Evolutionary conservation across 2,329 filamentous ascomycete species (phyloP), one percentile per base, ranked within the genome.

Genomic region (Fusarium subglutinans): DNA sequence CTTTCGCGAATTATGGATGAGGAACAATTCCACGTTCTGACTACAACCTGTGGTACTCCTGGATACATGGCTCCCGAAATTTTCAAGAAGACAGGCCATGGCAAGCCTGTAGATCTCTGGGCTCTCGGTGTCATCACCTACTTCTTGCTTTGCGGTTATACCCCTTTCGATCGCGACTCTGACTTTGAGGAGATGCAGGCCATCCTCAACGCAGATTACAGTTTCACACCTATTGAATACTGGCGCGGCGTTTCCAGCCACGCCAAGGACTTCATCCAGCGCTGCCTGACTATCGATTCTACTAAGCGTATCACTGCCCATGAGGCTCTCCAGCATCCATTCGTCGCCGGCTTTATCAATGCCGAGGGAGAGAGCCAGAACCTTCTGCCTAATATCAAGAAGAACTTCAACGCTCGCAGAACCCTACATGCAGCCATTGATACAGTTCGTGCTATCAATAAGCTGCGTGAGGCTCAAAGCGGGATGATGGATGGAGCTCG

Each of bases 161-260:
- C 96, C 2, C 96, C 96, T 18, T 99, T 99, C 82, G 96, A 99
- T 84, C 93, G 96, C 63, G 96, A 98, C 83, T 96, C 92, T 78
- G 98, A 99, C 84, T 92, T 98, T 80, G 96, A 99, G 86, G 96
- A 99, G 86, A 98, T 99, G 96, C 96, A 98, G 86, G 96, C 96
- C 77, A 99, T 99, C 81, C 90, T 98, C 64, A 93, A 95, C 72
- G 96, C 96, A 68, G 96, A 98, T 85, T 99, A 98, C 87, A 93
- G 91, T 80, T 99, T 98, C 83, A 96, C 94, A 8, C 96, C 96
- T 4, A 85, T 94, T 70, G 96, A 98, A 82, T 98, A 98, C 87
- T 99, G 96, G 96, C 93, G 95, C 72, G 94, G 94, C 69, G 96
- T 99, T 71, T 97, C 94, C 30, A 88, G 92, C 59, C 89, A 91